A percentile compares a stretch with the other conserved stretches of the same genome.
Evolutionary conservation across 768 basidiomycete species (phyloP).

Genomic region (Hericium coralloides): DNA sequence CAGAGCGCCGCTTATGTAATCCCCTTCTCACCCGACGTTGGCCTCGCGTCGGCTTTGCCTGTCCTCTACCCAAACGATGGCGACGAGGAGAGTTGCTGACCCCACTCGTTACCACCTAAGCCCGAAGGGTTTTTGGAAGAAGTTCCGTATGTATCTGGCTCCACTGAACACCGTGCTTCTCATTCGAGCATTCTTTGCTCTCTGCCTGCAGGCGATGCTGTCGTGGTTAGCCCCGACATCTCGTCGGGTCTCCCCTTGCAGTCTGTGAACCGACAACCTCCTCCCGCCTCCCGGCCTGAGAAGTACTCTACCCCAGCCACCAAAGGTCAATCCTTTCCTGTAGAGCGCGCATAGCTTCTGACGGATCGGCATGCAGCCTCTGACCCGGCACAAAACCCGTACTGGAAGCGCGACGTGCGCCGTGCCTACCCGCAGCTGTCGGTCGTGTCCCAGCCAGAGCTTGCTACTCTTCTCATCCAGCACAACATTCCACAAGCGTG

Average conservation of each 20-base stretch:
- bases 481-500: conserved; percentile 62
- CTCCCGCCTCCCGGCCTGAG: conserved; percentile 83
- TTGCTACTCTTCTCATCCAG: conserved; percentile 74
- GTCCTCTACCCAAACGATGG: conserved; percentile 33
- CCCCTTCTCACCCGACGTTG: background rate
- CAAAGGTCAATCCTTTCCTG: conserved; percentile 44
- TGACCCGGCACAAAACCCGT: conserved; percentile 82
- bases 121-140: conserved; percentile 94
- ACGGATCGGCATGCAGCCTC: conserved; percentile 45
- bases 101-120: conserved; percentile 85
- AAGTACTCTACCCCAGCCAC: conserved; percentile 82
- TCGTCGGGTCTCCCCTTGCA: conserved; percentile 82
- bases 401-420: conserved; percentile 94
- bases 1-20: background rate
- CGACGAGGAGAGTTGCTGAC: conserved; percentile 75
- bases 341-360: conserved; percentile 3
- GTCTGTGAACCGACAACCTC: conserved; percentile 67
- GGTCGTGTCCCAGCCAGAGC: conserved; percentile 74
- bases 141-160: conserved; percentile 58
- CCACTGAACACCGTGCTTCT: background rate
- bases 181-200: background rate
- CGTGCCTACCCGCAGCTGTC: conserved; percentile 90
- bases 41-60: background rate
- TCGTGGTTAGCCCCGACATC: conserved; percentile 84
- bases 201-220: conserved; percentile 56